These are phyloP conservation scores for Coemansia aciculifera DNA, from an alignment of 192 early-diverging fungal genomes.

Conservation along the genomic window DNA sequence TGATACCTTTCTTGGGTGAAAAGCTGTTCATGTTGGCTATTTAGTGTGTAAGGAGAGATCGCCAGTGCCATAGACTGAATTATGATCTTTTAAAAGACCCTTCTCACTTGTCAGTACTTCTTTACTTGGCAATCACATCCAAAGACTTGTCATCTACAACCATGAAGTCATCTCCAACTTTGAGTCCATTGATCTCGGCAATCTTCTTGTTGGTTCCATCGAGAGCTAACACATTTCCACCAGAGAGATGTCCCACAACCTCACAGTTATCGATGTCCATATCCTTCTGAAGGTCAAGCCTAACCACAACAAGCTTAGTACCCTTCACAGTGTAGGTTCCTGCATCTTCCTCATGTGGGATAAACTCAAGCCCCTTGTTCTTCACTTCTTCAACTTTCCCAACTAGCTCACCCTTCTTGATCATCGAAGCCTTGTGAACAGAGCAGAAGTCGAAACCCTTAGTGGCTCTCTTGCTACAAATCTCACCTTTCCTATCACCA, in stretches of 20 bases:
- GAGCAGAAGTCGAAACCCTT: background rate
- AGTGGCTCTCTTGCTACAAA: background rate
- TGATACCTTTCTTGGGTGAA: background rate
- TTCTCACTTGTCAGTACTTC: background rate
- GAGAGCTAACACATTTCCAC: background rate
- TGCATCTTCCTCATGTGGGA: background rate
- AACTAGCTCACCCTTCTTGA: background rate
- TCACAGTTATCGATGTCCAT: background rate
- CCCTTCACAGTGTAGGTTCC: background rate
- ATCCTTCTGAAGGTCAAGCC: background rate
- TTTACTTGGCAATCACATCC: too few species aligned
- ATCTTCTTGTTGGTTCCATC: background rate
- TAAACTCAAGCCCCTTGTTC: background rate
- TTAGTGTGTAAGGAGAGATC: too few species aligned
- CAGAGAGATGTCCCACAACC: background rate
- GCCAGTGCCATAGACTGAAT: too few species aligned
- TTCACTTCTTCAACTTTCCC: background rate
- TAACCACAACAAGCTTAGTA: background rate
- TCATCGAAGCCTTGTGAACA: background rate
- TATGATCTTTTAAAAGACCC: background rate
- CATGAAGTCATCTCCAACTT: background rate
- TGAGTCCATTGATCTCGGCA: background rate
- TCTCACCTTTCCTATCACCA: background rate
- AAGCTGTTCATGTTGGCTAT: background rate
- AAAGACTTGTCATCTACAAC: too few species aligned